Evolutionary conservation across 2,329 filamentous ascomycete species (phyloP), one percentile per base, ranked within the genome.

Genomic region (Peltaster fructicola): DNA sequence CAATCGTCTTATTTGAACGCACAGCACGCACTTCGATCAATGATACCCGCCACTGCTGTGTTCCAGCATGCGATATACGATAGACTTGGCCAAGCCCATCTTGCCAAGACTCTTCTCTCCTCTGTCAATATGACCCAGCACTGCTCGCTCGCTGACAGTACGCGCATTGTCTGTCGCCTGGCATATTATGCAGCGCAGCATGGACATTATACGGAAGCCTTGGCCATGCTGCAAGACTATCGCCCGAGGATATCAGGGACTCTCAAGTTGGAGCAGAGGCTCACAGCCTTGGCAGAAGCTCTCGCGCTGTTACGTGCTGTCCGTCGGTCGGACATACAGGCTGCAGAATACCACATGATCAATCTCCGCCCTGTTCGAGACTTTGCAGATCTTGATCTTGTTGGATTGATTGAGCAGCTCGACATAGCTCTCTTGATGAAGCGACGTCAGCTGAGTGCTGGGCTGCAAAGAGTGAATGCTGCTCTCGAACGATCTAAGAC

Each of bases 1-100:
- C 75, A 82, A 42, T 77, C 79, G 35, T 80, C 78, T 1, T 78
- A 88, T 39, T 56, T 92, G 14, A 75, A 82, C 32, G 61, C 84
- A n/a, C 72, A 73, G 28, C 75, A 75, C 37, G 72, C 78, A 35
- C 64, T 88, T 43, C 67, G 66, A 38, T 68, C 61, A 39, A 73
- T 78, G 49, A 68, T 80, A 37, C 79, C 79, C 1, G 65, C 73
- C 1, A 73, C 84, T 36, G 63, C 82, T 31, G 61, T 81, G 3
- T 61, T 92, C 20, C 64, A 68, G 23, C 72, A 76, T 15, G 64
- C 78, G 0, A 48, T 88, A 2, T 91, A 78, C 63, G 71, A 73
- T 25, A 65, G 84, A 17, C 61, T 91, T 15, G 62, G 68, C 4
- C 51, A 67, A 18, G 54, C 54, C 6, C 60, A 68, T 36, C 50